Base-by-base conservation (phyloP, 768 basidiomycete genomes). In the Panaeolus papilionaceus region DNA sequence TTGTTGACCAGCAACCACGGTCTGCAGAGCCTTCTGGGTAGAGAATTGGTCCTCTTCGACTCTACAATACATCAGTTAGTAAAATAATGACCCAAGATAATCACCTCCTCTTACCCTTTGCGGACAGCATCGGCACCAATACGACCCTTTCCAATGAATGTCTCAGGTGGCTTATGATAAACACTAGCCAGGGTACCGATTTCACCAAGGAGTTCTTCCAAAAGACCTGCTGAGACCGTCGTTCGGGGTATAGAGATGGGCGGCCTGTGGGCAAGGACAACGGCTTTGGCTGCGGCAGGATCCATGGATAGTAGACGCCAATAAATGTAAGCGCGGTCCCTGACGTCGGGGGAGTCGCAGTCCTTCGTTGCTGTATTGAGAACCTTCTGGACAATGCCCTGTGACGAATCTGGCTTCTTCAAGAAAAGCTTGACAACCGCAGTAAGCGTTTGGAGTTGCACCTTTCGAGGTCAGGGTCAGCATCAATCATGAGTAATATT, bases 271-370 rank as follows among this genome's bases (percentile, higher is more conserved):
- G 96, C 93, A 23, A 98, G 87, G 14, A 99, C 95, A 45, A 99
- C 96, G 64, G 85, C 82, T 86, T 98, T 99, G 0, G 98, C 97
- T 18, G 97, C 95, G 2, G 89, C 94, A 0, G 96, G 94, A 77
- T 99, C 97, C 66, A 95, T 96, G 6, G 95, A 97, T 33, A 99
- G 78, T 69, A 99, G 75, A 68, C 98, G 85, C 98, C 98, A 99
- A 75, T 99, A 99, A 45, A 99, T 97, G 75, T 99, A 99, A 0
- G 98, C 98, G 62, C 96, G 86, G 77, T 99, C 98, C 47, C 98
- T 87, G 16, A 99, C 94, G 76, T 99, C 97, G 12, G 98, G 94
- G 5, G 92, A 96, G 73, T 99, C 98, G 72, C 96, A 98, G 71
- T 96, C 95, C 75, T 96, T 98, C 3, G 98, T 99, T 0, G 98